These are phyloP conservation scores for Sodiomyces alkalinus DNA, from an alignment of 2,329 filamentous ascomycete species.

Conservation along the genomic window DNA sequence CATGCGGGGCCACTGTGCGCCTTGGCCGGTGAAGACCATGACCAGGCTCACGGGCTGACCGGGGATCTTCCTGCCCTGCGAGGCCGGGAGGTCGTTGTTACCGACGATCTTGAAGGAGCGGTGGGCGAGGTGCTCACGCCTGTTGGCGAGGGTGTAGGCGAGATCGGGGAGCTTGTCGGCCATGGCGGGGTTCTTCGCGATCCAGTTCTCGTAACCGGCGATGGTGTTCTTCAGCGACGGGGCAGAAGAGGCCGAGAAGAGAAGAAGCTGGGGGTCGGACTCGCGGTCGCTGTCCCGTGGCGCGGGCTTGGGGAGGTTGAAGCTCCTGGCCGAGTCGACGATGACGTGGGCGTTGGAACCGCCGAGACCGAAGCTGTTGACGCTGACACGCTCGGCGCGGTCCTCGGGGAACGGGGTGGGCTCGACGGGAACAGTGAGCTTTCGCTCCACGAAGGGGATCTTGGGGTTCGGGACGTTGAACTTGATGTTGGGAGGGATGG, in stretches of 20 bases:
- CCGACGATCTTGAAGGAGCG: constrained; percentile 11
- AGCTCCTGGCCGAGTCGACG: constrained; percentile 7
- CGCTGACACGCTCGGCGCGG: constrained; percentile 16
- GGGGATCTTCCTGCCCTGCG: no score
- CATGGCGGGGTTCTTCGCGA: constrained; percentile 4
- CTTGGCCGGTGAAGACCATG: constrained; percentile 9
- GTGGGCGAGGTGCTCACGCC: constrained; percentile 13
- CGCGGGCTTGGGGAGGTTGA: constrained; percentile 1
- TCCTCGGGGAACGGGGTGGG: constrained; percentile 12
- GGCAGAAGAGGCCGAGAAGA: constrained; percentile 9
- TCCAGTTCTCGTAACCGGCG: constrained; percentile 10
- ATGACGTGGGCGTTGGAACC: constrained; percentile 9
- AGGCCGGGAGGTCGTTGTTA: not conserved
- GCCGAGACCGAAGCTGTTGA: constrained; percentile 17
- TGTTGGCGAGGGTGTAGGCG: constrained; percentile 15
- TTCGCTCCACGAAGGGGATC: constrained; percentile 7
- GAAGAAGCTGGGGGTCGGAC: constrained; percentile 1
- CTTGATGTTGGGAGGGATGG: constrained; percentile 8
- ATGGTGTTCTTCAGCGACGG: constrained; percentile 10
- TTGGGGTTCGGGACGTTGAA: constrained; percentile 7
- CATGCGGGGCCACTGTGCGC: constrained; percentile 9
- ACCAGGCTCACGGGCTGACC: no score
- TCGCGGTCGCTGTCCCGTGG: not conserved
- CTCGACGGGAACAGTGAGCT: constrained; percentile 12
- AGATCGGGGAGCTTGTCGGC: constrained; percentile 9